A percentile compares a stretch with the other conserved stretches of the same genome.
Evolutionary conservation across 2,329 filamentous ascomycete genomes (phyloP).

Genomic region (Talaromyces sp.): DNA sequence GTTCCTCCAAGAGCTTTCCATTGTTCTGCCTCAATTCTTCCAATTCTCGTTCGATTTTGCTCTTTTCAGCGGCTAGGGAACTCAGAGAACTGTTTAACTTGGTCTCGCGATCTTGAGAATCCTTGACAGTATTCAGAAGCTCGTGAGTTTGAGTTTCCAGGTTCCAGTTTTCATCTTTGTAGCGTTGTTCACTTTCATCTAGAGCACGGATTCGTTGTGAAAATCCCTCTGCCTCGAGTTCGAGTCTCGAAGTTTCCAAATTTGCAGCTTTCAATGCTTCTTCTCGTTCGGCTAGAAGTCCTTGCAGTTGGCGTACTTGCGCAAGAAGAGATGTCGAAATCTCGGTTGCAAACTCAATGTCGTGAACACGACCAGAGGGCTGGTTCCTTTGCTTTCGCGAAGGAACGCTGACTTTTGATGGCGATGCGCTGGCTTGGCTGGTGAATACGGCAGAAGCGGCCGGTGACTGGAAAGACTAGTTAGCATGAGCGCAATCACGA

Average conservation of each 20-base stretch:
- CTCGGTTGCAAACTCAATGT: constrained; percentile 97
- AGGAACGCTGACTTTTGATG: constrained; percentile 80
- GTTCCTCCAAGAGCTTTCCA: constrained; percentile 74
- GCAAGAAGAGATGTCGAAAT: constrained; percentile 90
- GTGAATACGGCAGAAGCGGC: constrained; percentile 74
- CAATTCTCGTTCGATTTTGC: constrained; percentile 71
- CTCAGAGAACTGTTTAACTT: constrained; percentile 70
- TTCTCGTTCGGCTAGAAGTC: constrained; percentile 78
- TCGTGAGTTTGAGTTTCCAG: constrained; percentile 91
- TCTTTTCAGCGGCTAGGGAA: constrained; percentile 67
- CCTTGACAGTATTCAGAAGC: constrained; percentile 64
- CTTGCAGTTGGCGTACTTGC: constrained; percentile 88
- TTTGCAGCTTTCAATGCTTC: constrained; percentile 72
- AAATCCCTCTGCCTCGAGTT: constrained; percentile 74
- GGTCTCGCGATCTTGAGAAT: constrained; percentile 75
- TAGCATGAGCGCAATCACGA: neutral
- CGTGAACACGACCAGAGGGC: constrained; percentile 78
- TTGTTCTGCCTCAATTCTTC: constrained; percentile 82
- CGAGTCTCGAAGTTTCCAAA: constrained; percentile 69
- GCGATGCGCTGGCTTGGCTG: constrained; percentile 75
- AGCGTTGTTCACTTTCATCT: constrained; percentile 90
- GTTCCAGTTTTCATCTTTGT: constrained; percentile 98
- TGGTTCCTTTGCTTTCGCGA: constrained; percentile 88
- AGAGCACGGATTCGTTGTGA: constrained; percentile 73
- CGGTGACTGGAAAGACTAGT: constrained; percentile 49